A percentile compares a stretch with the other conserved stretches of the same genome.
These are phyloP conservation scores for Neurospora sp. DNA, from an alignment of 2,329 filamentous ascomycete genomes.

Conservation along the genomic window DNA sequence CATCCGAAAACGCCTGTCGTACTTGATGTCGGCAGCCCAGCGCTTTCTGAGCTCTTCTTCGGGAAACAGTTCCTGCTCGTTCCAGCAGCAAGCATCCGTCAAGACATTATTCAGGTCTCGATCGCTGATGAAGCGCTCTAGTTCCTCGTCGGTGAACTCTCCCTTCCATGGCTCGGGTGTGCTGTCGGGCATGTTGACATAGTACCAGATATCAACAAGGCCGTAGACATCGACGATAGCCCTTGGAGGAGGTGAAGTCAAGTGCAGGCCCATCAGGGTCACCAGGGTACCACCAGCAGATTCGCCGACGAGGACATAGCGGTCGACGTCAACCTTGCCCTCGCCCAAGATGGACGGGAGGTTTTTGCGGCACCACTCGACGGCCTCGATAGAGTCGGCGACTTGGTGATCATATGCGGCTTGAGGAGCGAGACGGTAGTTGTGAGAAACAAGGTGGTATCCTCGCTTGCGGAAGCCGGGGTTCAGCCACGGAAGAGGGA, in stretches of 20 bases:
- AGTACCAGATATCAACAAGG: slow-evolving; percentile 7
- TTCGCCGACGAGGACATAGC: slow-evolving; percentile 16
- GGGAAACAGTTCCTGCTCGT: slow-evolving; percentile 8
- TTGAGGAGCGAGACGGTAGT: slow-evolving; percentile 17
- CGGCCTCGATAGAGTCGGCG: slow-evolving; percentile 11
- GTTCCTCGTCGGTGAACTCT: slow-evolving; percentile 11
- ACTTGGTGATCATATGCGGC: slow-evolving; percentile 14
- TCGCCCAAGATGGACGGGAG: slow-evolving; percentile 10
- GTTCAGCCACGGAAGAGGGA: slow-evolving; percentile 12
- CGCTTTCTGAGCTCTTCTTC: slow-evolving; percentile 9
- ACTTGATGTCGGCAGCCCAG: slow-evolving; percentile 13
- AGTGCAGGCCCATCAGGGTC: slow-evolving; percentile 10
- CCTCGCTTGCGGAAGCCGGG: slow-evolving; percentile 13
- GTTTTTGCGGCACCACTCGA: slow-evolving; percentile 13
- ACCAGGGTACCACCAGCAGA: slow-evolving; percentile 16
- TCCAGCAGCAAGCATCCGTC: slow-evolving; percentile 13
- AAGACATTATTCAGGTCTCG: slow-evolving; percentile 10
- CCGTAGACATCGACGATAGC: slow-evolving; percentile 16
- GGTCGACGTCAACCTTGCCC: slow-evolving; percentile 12
- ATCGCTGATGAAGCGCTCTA: slow-evolving; percentile 10
- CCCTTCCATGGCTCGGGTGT: slow-evolving; percentile 8
- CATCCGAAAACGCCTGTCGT: slow-evolving; percentile 8
- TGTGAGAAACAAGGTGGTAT: slow-evolving; percentile 17
- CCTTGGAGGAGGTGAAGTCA: slow-evolving; percentile 4
- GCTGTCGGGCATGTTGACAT: slow-evolving; percentile 3